These are phyloP conservation scores for Withania somnifera DNA, from an alignment of 305 asterid genomes.

Conservation along the genomic window DNA sequence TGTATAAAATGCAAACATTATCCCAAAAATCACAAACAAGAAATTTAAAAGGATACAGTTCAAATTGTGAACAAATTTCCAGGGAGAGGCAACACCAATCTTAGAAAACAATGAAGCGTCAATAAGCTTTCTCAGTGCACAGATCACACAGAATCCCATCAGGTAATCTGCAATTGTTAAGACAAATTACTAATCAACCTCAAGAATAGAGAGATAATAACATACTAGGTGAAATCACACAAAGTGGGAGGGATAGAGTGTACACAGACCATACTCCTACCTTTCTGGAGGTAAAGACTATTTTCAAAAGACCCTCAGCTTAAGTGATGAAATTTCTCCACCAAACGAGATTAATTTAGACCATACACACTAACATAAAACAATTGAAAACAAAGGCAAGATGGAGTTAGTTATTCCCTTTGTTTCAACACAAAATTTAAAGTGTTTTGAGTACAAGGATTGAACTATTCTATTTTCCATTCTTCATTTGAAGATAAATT, in stretches of 20 bases:
- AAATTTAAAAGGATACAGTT: conserved; percentile 57
- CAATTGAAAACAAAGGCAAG: background rate
- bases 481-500: background rate
- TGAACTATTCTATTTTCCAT: background rate
- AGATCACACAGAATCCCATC: conserved; percentile 37
- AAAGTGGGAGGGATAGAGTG: too few species aligned
- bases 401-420: background rate
- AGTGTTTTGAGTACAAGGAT: background rate
- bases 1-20: background rate
- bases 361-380: background rate
- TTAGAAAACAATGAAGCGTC: conserved; percentile 24
- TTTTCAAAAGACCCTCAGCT: too few species aligned
- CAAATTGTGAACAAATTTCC: conserved; percentile 43
- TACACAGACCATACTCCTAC: too few species aligned
- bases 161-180: conserved; percentile 29
- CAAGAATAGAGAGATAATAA: background rate
- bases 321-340: background rate
- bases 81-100: conserved; percentile 30
- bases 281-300: too few species aligned
- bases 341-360: background rate
- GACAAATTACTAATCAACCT: background rate
- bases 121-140: conserved; percentile 42
- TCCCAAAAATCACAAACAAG: background rate
- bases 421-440: background rate
- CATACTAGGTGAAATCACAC: too few species aligned